Conservation (phyloP, 2,329 filamentous ascomycete species). For the Mollisiaceae sp. region DNA sequence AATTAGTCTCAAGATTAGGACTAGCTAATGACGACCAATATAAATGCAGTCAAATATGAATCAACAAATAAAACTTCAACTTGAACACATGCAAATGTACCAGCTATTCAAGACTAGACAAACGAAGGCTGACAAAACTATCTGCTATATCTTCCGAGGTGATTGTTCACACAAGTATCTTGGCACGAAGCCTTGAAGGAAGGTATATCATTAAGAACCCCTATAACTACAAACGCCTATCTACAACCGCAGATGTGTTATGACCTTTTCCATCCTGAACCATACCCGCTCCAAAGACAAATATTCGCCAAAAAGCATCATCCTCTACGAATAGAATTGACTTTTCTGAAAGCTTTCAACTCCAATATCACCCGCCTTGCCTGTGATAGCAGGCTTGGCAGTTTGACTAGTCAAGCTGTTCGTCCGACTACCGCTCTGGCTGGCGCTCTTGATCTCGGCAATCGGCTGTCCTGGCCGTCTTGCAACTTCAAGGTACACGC, state of each 20-base stretch:
- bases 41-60: too few relatives aligned
- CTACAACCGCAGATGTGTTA: slow-evolving; percentile 6
- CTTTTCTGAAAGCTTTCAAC: slow-evolving; percentile 76
- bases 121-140: background rate
- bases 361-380: slow-evolving; percentile 67
- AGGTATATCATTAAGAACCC: slow-evolving; percentile 4
- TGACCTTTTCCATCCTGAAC: slow-evolving; percentile 10
- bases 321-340: slow-evolving; percentile 60
- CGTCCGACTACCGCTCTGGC: slow-evolving; percentile 52
- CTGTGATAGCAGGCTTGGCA: slow-evolving; percentile 54
- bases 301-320: background rate
- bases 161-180: background rate
- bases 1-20: too few relatives aligned
- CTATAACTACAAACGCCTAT: slow-evolving; percentile 12
- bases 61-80: too few relatives aligned
- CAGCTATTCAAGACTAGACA: background rate
- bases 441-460: slow-evolving; percentile 42
- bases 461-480: slow-evolving; percentile 54
- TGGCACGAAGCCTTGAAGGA: background rate
- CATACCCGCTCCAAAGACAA: background rate
- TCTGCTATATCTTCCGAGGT: background rate
- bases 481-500: slow-evolving; percentile 84
- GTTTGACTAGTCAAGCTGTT: slow-evolving; percentile 47
- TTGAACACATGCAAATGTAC: too few relatives aligned
- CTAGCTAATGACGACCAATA: too few relatives aligned